Evolutionary conservation across 768 basidiomycete species (phyloP), one percentile per base, ranked within the genome.

Genomic region (Phlebiopsis flavidoalba): DNA sequence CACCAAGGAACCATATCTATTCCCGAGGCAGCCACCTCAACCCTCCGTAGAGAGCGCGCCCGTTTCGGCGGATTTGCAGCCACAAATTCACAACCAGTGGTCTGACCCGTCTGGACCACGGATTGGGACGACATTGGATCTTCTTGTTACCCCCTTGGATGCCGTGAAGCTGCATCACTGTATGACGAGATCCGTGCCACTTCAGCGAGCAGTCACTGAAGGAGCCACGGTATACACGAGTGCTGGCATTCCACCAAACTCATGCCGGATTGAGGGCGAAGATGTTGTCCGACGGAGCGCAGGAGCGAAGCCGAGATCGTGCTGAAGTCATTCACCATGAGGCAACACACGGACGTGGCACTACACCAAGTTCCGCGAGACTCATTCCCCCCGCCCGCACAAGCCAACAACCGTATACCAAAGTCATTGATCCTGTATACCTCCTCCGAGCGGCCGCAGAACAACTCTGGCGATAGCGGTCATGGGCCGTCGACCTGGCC

Each of bases 401-500:
- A 87, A n/a, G 59, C 93, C n/a, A n/a, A 97, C 66, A 83, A 88
- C 61, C 79, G 91, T 54, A 95, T n/a, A 95, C 61, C 93, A 97
- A n/a, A 68, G 89, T 98, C 70, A 97, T 96, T n/a, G 92, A 70
- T 97, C 17, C 81, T 97, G 35, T 98, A 91, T 72, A 91, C 91
- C 1, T 82, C 82, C 64, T 80, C 93, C 11, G 87, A n/a, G 88
- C 15, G 85, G 85, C n/a, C 0, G 47, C 70, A 8, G 76, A n/a
- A 80, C 54, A 70, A 75, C 21, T 78, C 85, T 40, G 79, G n/a
- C 91, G 3, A 78, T 93, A n/a, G 88, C 86, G 6, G 81, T 98
- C 59, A 76, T 96, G 36, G n/a, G 93, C 92, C 0, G 79, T 99
- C 31, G 97, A 99, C 68, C n/a, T 93, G 93, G 21, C 97, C 97